phyloP scores from a whole-genome alignment of 768 basidiomycete genomes.

The Cyclocybe cylindracea region DNA sequence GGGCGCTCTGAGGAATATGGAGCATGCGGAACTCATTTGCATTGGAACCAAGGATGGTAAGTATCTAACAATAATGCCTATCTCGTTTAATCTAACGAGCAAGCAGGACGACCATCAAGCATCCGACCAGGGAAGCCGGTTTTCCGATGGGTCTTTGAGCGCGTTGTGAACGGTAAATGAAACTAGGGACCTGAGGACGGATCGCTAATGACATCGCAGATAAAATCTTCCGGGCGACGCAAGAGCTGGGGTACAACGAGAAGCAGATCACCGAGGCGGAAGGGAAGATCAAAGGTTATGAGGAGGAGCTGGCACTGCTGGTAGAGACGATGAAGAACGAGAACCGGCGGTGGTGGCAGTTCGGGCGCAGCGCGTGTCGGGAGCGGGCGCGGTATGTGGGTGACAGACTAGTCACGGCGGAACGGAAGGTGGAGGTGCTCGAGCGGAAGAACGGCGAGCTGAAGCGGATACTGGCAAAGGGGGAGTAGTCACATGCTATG shows the following conservation, averaged over 20 bases:
- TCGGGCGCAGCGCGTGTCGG: conserved; percentile 52
- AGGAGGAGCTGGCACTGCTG: conserved; percentile 72
- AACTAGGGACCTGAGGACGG: neutral
- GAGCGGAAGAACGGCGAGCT: conserved; percentile 72
- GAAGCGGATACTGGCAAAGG: conserved; percentile 56
- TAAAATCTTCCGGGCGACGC: conserved; percentile 73
- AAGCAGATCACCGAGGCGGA: conserved; percentile 62
- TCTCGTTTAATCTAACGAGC: neutral
- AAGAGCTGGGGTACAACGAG: conserved; percentile 81
- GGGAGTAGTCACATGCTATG: conserved; percentile 23
- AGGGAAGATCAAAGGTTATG: conserved; percentile 65
- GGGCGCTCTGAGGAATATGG: conserved; percentile 75
- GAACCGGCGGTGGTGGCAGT: conserved; percentile 30
- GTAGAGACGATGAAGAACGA: conserved; percentile 60
- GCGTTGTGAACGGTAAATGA: conserved; percentile 70
- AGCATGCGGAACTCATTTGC: conserved; percentile 84
- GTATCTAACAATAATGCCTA: neutral
- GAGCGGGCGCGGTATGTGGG: conserved; percentile 68
- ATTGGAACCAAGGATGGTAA: conserved; percentile 76
- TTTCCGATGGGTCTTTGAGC: conserved; percentile 81
- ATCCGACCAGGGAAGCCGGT: conserved; percentile 93
- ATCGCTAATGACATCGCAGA: conserved; percentile 44
- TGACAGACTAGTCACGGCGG: conserved; percentile 72
- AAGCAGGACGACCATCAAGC: conserved; percentile 69
- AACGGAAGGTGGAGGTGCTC: conserved; percentile 65